Base-by-base conservation (phyloP, 2,329 filamentous ascomycete species). In the Stemphylium lycopersici region DNA sequence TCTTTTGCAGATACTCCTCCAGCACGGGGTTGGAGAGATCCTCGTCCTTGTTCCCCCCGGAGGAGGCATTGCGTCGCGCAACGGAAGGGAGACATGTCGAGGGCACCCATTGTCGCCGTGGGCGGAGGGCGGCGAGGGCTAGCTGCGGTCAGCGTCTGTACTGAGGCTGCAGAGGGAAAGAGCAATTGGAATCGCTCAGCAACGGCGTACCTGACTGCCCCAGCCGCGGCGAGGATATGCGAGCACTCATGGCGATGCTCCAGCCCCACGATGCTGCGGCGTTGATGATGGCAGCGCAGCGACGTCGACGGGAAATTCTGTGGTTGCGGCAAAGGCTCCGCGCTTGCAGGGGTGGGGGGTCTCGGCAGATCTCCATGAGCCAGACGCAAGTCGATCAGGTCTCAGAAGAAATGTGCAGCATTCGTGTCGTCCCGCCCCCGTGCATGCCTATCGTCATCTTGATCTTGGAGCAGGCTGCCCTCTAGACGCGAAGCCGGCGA, bases 191-290 rank as follows among this genome's bases (percentile, higher is more conserved):
- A 15, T 13, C 7, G 6, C 6, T 10, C 11, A 7, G 22, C 15
- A 32, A 20, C 31, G 36, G 54, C 80, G 52, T 81, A 90, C 88
- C 84, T 72, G 82, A 79, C 69, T 80, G 79, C 51, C 83, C 79
- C 65, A 88, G 77, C 78, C 83, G 84, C 79, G 85, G 79, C 67
- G 85, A 80, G 64, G 87, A 85, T 70, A 86, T 77, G 74, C 83
- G 83, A 67, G 88, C 76, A 77, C 81, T 90, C 88, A 91, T 91
- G 70, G 61, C 48, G 68, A 67, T 67, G 65, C 56, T 24, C 60
- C 52, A 48, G 42, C 48, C 40, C 52, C 55, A 37, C 70, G 64
- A 68, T 24, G 45, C 61, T 61, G 59, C 49, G 56, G 56, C 56
- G 62, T 45, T 53, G 67, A 62, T 62, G 61, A 40, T 46, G 40